These are phyloP conservation scores for Saitozyma podzolica DNA, from an alignment of 768 basidiomycete species.

Conservation along the genomic window DNA sequence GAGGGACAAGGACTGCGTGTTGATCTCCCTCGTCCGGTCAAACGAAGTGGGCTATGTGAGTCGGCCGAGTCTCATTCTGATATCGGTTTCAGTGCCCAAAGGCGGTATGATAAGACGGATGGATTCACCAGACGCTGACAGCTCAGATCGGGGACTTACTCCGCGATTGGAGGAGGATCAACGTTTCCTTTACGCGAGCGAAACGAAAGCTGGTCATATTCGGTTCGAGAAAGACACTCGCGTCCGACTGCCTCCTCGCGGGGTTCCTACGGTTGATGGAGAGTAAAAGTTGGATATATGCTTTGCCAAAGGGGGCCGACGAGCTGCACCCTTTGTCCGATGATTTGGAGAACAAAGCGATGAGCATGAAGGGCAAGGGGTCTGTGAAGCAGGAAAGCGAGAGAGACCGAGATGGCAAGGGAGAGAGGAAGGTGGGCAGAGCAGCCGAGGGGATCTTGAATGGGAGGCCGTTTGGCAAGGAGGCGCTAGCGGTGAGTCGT, in stretches of 20 bases:
- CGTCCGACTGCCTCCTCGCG: constrained; percentile 57
- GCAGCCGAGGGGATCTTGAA: constrained; percentile 21
- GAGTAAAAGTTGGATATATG: constrained; percentile 67
- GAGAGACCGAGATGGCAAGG: background rate
- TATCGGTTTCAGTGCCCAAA: too few species aligned
- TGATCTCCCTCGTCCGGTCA: constrained; percentile 88
- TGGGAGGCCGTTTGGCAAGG: constrained; percentile 26
- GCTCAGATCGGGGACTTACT: constrained; percentile 82
- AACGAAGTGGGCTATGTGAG: constrained; percentile 74
- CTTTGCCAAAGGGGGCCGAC: constrained; percentile 62
- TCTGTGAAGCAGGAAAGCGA: background rate
- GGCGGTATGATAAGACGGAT: too few species aligned
- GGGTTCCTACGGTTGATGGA: constrained; percentile 81
- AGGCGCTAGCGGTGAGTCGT: constrained; percentile 25
- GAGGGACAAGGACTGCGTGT: constrained; percentile 89
- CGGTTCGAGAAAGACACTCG: constrained; percentile 69
- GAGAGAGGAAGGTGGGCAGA: constrained; percentile 18
- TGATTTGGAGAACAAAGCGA: background rate
- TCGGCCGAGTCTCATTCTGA: constrained; percentile 14
- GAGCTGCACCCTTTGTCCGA: constrained; percentile 54
- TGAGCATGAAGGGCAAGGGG: background rate
- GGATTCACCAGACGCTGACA: background rate
- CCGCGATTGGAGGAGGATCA: constrained; percentile 94
- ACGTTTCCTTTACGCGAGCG: constrained; percentile 94
- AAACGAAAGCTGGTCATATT: constrained; percentile 86